phyloP scores from a whole-genome alignment of 441 rosid genomes.

The Metrosideros polymorpha region DNA sequence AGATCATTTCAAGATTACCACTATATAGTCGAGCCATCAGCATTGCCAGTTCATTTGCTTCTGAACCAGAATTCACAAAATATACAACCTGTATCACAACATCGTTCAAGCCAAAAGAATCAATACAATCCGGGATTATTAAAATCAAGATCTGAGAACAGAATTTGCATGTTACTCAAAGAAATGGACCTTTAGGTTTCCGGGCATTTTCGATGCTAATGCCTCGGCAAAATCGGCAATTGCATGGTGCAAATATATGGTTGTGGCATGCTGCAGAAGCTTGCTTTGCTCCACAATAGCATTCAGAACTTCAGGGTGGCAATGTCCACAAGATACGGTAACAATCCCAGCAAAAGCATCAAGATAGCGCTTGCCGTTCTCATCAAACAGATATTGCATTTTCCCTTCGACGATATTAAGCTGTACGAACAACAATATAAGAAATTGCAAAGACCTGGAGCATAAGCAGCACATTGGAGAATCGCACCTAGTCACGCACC shows the following conservation, averaged over 20 bases:
- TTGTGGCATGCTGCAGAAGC: constrained; percentile 85
- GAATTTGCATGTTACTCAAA: not conserved
- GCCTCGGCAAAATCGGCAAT: constrained; percentile 90
- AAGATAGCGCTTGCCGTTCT: constrained; percentile 61
- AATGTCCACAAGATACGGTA: constrained; percentile 90
- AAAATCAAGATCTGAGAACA: not conserved
- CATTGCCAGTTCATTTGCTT: constrained; percentile 94
- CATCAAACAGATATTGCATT: constrained; percentile 94
- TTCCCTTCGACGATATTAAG: constrained; percentile 91
- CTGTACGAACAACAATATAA: constrained; percentile 14
- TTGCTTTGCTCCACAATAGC: constrained; percentile 72
- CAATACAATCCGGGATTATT: not conserved
- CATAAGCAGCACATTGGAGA: not conserved
- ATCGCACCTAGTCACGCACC: not conserved
- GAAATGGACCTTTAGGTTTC: constrained; percentile 61
- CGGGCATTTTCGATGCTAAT: constrained; percentile 84
- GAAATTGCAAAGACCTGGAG: not conserved
- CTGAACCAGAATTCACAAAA: constrained; percentile 87
- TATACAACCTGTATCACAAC: constrained; percentile 62
- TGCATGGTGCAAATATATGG: constrained; percentile 75
- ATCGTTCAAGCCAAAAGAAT: not conserved
- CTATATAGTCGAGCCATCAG: constrained; percentile 85
- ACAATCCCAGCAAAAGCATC: constrained; percentile 93
- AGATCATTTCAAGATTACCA: constrained; percentile 81
- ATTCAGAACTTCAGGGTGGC: constrained; percentile 70